These are phyloP conservation scores for Verticillium longisporum DNA, from an alignment of 2,329 filamentous ascomycete species.

Conservation along the genomic window DNA sequence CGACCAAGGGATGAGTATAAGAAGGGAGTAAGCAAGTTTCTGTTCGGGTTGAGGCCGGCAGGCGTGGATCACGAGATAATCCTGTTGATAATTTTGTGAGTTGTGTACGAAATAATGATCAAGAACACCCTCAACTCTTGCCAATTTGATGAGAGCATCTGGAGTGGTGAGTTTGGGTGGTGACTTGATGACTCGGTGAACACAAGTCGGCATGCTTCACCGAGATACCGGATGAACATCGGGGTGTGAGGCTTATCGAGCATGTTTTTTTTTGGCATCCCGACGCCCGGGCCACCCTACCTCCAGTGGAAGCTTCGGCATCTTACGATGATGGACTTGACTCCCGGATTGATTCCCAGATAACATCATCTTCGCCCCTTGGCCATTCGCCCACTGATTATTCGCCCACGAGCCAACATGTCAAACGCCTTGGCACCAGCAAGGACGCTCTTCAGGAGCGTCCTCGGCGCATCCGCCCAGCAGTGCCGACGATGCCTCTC, in stretches of 20 bases:
- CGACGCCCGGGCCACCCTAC: not conserved
- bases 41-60: too few relatives aligned
- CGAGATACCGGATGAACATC: not conserved
- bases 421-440: constrained; percentile 27
- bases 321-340: constrained; percentile 4
- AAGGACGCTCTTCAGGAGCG: constrained; percentile 24
- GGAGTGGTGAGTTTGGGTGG: not conserved
- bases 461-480: constrained; percentile 22
- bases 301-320: not conserved
- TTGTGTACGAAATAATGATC: too few relatives aligned
- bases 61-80: too few relatives aligned
- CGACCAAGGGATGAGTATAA: too few relatives aligned
- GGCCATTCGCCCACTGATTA: too few relatives aligned
- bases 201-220: not conserved
- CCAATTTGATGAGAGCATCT: too few relatives aligned
- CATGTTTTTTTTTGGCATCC: not conserved
- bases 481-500: constrained; percentile 38
- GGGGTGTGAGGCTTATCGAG: constrained; percentile 4
- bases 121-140: too few relatives aligned
- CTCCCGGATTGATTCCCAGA: not conserved
- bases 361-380: not conserved
- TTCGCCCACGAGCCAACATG: constrained; percentile 22
- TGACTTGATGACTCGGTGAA: too few relatives aligned
- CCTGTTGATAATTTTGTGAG: too few relatives aligned
- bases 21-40: too few relatives aligned